Evolutionary conservation across 257 asterid genomes (phyloP).

Genomic region (Ilex aquifolium): DNA sequence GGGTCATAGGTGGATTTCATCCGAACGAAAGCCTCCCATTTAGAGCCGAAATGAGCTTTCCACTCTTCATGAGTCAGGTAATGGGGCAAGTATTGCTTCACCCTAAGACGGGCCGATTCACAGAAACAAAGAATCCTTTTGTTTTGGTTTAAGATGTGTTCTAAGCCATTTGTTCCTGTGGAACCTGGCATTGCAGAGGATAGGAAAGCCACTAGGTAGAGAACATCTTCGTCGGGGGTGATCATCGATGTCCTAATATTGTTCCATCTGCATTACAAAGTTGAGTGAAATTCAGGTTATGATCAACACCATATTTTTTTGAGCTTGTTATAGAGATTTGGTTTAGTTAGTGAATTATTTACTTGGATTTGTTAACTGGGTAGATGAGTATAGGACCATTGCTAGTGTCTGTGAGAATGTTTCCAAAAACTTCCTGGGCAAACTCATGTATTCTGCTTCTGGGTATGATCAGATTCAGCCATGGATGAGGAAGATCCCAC

Average conservation of each 20-base stretch:
- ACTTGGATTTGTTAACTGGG: conserved; percentile 84
- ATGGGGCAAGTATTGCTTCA: conserved; percentile 83
- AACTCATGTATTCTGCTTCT: conserved; percentile 63
- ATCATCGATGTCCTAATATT: conserved; percentile 58
- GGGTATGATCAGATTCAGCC: conserved; percentile 85
- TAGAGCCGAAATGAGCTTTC: conserved; percentile 73
- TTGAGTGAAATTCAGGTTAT: too few species aligned
- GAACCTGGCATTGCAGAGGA: conserved; percentile 71
- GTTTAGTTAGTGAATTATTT: conserved; percentile 9
- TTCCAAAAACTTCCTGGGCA: conserved; percentile 58
- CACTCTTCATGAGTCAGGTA: conserved; percentile 66
- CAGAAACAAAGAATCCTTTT: conserved; percentile 49
- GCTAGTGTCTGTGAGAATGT: conserved; percentile 68
- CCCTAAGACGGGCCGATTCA: conserved; percentile 41
- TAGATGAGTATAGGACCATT: conserved; percentile 87
- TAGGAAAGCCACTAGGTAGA: conserved; percentile 74
- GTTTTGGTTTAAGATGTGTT: conserved; percentile 53
- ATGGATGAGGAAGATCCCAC: conserved; percentile 98
- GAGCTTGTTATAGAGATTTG: not conserved
- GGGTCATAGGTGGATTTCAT: conserved; percentile 80
- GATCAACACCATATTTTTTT: too few species aligned
- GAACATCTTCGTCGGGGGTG: conserved; percentile 70
- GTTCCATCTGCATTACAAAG: conserved; percentile 53
- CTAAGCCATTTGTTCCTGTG: conserved; percentile 59
- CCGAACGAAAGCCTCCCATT: conserved; percentile 61